Evolutionary conservation across 2,329 filamentous ascomycete genomes (phyloP).

Genomic region (Pseudogymnoascus pannorum): DNA sequence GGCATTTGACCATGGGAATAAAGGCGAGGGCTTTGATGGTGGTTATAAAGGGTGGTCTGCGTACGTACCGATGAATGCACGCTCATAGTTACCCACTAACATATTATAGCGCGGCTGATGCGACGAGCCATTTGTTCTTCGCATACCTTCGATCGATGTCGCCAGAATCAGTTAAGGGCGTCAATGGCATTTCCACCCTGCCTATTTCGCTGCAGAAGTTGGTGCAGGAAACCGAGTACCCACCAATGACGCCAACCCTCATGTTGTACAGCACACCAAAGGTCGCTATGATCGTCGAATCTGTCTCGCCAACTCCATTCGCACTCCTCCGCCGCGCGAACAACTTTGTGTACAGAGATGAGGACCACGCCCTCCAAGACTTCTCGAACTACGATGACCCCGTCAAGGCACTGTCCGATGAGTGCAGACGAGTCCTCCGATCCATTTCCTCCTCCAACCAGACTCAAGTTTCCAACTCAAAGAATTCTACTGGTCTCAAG

Average conservation of each 20-base stretch:
- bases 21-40: constrained; percentile 85
- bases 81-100: not conserved
- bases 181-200: constrained; percentile 74
- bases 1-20: constrained; percentile 89
- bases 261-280: constrained; percentile 76
- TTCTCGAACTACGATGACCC: constrained; percentile 90
- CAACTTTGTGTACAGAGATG: constrained; percentile 91
- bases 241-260: constrained; percentile 68
- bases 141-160: constrained; percentile 87
- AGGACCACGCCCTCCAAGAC: constrained; percentile 73
- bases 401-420: constrained; percentile 78
- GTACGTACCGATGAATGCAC: constrained; percentile 39
- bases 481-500: constrained; percentile 63
- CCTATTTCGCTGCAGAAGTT: constrained; percentile 88
- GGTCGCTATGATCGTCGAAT: constrained; percentile 94
- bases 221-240: constrained; percentile 88
- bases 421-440: constrained; percentile 83
- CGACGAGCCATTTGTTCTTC: constrained; percentile 95
- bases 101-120: constrained; percentile 70
- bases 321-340: constrained; percentile 81
- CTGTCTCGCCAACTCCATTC: constrained; percentile 91
- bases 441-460: constrained; percentile 86
- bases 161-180: constrained; percentile 62
- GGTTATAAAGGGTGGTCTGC: constrained; percentile 84
- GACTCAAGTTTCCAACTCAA: constrained; percentile 63